Evolutionary conservation across 306 rosid genomes (phyloP), one percentile per base, ranked within the genome.

Genomic region (Casuarina equisetifolia): DNA sequence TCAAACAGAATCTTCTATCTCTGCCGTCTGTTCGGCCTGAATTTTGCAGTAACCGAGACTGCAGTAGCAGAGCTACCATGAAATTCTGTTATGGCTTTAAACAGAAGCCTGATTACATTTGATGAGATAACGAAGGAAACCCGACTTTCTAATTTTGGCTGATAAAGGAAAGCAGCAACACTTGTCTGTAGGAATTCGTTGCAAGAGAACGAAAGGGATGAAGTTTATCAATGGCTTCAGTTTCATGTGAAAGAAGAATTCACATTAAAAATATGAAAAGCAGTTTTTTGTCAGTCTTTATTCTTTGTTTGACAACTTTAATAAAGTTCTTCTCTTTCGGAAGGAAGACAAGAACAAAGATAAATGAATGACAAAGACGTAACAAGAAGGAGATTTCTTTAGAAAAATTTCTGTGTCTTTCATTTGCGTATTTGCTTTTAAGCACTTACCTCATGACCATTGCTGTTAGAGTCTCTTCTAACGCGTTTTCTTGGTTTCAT

Each of bases 381-480:
- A 67, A 42, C 2, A 17, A 17, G 48, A 40, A 67, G 71, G 42
- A 40, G 8, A 67, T 67, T 43, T 17, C 50, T 67, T 38, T 57
- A 70, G 39, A 44, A 40, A 80, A 39, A 45, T 75, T 57, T 57
- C 44, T 79, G 78, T 80, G n/a, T 7, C 46, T 20, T 68, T 54
- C 50, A 75, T 58, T 74, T 52, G 25, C 9, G 51, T 36, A 40
- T 59, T 39, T 63, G 9, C 59, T 73, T 16, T 20, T n/a, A 79
- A 49, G 46, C 44, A 54, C 78, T 77, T 66, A 96, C 99, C 99
- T 96, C 99, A 48, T 96, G 99, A 32, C 98, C 99, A 78, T 93
- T 90, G 83, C 94, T 92, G 53, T 87, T 82, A 71, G 99, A 84
- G 72, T 96, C 99, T 75, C 99, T 91, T 73, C 91, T 86, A 75